phyloP scores from a whole-genome alignment of 148 eudicot genomes.

The Cornus suecica region DNA sequence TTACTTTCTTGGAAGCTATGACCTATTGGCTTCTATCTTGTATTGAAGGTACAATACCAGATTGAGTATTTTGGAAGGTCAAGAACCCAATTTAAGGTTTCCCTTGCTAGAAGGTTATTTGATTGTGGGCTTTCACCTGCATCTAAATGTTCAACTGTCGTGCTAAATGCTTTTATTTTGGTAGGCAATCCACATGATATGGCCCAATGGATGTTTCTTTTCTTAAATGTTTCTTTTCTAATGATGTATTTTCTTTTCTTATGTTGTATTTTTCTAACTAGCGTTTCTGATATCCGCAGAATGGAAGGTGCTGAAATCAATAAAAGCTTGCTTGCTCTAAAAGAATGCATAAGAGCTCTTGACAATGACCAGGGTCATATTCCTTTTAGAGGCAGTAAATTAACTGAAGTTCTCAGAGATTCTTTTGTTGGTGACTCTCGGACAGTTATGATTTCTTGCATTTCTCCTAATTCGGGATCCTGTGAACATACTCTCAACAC shows the following conservation, averaged over 20 bases:
- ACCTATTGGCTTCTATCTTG: neutral
- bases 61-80: neutral
- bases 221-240: neutral
- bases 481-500: constrained; percentile 98
- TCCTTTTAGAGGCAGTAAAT: constrained; percentile 97
- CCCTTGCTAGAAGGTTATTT: neutral
- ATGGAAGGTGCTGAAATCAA: constrained; percentile 99
- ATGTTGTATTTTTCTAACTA: neutral
- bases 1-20: neutral
- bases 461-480: constrained; percentile 93
- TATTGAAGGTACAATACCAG: too few species aligned
- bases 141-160: neutral
- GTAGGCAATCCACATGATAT: neutral
- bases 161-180: neutral
- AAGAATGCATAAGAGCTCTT: constrained; percentile 98
- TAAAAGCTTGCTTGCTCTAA: constrained; percentile 95
- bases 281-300: constrained; percentile 29
- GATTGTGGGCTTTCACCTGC: neutral
- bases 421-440: constrained; percentile 98
- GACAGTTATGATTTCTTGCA: constrained; percentile 98
- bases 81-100: neutral
- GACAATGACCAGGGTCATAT: constrained; percentile 97
- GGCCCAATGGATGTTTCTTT: neutral
- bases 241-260: too few species aligned
- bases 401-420: constrained; percentile 96